A percentile compares a stretch with the other conserved stretches of the same genome.
These are phyloP conservation scores for Fraxinus dipetala DNA, from an alignment of 305 asterid species.

Conservation along the genomic window DNA sequence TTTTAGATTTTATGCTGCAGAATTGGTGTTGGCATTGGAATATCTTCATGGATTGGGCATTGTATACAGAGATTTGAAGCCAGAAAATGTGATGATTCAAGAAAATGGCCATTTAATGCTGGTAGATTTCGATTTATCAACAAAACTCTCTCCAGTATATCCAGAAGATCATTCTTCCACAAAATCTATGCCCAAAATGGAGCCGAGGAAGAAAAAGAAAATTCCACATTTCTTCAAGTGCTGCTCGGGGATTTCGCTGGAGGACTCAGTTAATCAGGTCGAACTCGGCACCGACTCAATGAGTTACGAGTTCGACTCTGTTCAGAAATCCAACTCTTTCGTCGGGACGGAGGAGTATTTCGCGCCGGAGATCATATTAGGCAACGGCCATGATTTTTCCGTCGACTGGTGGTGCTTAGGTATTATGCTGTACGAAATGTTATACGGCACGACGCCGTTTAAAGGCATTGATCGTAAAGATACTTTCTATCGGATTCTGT, in stretches of 20 bases:
- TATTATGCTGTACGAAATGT: constrained; percentile 76
- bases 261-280: constrained; percentile 38
- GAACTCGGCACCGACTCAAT: constrained; percentile 31
- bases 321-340: constrained; percentile 76
- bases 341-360: constrained; percentile 94
- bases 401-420: constrained; percentile 98
- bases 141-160: constrained; percentile 51
- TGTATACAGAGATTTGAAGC: constrained; percentile 91
- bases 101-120: constrained; percentile 84
- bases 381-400: constrained; percentile 83
- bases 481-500: constrained; percentile 53
- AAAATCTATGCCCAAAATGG: constrained; percentile 24
- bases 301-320: constrained; percentile 39
- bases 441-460: constrained; percentile 84
- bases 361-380: constrained; percentile 81
- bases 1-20: constrained; percentile 85
- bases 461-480: constrained; percentile 64
- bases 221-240: constrained; percentile 29
- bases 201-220: constrained; percentile 34
- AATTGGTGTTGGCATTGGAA: constrained; percentile 74
- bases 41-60: constrained; percentile 74
- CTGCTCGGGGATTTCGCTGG: constrained; percentile 46
- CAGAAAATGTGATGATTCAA: constrained; percentile 89
- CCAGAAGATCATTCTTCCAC: constrained; percentile 38
- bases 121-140: constrained; percentile 83